Conservation (phyloP, 352 stramenopile species). For the Globisporangium alternatum region DNA sequence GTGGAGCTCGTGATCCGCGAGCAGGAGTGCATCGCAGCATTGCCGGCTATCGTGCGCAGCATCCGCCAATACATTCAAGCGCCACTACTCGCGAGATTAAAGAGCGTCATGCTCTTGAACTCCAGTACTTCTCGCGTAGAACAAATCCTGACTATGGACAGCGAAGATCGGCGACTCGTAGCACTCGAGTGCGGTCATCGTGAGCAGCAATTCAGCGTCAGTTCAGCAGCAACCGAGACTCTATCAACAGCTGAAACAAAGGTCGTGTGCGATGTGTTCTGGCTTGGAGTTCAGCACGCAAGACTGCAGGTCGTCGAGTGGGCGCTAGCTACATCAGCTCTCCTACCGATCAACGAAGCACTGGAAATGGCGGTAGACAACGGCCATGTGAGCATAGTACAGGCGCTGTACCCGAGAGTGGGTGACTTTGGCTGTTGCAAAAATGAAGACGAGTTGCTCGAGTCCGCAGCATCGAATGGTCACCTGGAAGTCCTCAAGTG, state of each 20-base stretch:
- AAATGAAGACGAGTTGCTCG: neutral
- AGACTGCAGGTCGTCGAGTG: neutral
- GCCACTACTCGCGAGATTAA: neutral
- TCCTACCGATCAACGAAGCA: neutral
- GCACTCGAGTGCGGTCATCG: neutral
- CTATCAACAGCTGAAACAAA: neutral
- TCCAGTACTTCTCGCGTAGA: neutral
- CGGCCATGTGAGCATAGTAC: neutral
- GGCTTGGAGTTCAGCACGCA: neutral
- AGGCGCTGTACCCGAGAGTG: neutral
- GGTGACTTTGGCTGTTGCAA: neutral
- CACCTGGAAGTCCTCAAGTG: neutral
- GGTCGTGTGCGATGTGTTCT: neutral
- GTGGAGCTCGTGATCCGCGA: neutral
- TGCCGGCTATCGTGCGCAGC: neutral
- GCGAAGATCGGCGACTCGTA: neutral
- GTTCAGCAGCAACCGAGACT: neutral
- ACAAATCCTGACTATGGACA: neutral
- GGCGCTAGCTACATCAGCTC: neutral
- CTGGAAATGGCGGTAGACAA: neutral
- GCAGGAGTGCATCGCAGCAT: neutral
- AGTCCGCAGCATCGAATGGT: neutral
- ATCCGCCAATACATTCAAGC: neutral
- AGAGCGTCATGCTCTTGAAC: neutral
- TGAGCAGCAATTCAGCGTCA: too few relatives aligned